Percentiles rank a stretch among this genome's conserved stretches.
phyloP scores from a whole-genome alignment of 2,329 filamentous ascomycete genomes.

The Monilinia fructicola region DNA sequence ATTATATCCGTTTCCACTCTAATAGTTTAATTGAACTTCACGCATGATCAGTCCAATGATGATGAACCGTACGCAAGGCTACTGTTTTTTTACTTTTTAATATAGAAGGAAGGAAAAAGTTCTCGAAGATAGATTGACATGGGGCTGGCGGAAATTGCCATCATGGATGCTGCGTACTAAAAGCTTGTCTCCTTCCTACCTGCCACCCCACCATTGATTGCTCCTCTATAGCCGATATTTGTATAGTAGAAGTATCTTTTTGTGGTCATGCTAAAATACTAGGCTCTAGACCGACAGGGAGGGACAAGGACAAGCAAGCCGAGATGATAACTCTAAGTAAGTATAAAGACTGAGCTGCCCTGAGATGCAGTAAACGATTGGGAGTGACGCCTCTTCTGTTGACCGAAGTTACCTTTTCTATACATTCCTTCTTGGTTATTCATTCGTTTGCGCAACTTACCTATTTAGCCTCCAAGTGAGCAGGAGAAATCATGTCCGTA shows the following conservation, averaged over 20 bases:
- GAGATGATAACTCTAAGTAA: neutral
- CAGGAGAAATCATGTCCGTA: conserved; percentile 2
- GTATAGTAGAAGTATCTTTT: neutral
- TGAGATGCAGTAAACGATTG: neutral
- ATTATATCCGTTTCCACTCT: no score
- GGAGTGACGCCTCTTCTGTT: neutral
- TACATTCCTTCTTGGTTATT: conserved; percentile 5
- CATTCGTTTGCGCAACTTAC: neutral
- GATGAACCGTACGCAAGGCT: conserved; percentile 9
- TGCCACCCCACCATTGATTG: neutral
- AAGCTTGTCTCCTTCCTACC: conserved; percentile 9
- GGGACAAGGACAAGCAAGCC: conserved; percentile 10
- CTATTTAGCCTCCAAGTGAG: neutral
- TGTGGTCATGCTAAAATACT: neutral
- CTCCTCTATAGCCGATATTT: neutral
- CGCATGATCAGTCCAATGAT: neutral
- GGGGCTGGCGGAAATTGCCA: conserved; percentile 1
- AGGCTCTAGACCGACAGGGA: neutral
- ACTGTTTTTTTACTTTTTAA: neutral
- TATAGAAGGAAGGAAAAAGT: neutral
- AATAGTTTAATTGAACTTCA: neutral
- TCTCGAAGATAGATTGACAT: neutral
- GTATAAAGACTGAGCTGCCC: conserved; percentile 10
- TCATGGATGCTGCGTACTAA: neutral
- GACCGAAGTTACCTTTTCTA: neutral